phyloP scores from a whole-genome alignment of 2,329 filamentous ascomycete genomes.

The Hortaea werneckii region DNA sequence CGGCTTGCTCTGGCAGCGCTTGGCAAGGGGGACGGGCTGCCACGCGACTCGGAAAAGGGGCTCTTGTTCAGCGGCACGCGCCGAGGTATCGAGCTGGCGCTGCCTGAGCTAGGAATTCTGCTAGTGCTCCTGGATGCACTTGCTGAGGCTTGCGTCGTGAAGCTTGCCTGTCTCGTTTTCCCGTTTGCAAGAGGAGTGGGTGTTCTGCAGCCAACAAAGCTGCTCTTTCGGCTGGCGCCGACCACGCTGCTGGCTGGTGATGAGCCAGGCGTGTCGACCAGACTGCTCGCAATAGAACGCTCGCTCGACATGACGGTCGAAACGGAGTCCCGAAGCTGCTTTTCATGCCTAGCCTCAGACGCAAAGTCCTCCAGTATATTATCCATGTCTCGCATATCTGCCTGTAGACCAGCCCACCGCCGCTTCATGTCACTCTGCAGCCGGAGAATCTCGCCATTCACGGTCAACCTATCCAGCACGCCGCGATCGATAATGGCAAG shows the following conservation, averaged over 20 bases:
- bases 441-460: slow-evolving; percentile 88
- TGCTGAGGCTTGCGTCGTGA: not conserved
- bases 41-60: slow-evolving; percentile 1
- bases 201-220: slow-evolving; percentile 36
- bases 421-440: slow-evolving; percentile 75
- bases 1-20: slow-evolving; percentile 7
- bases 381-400: slow-evolving; percentile 70
- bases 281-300: slow-evolving; percentile 34
- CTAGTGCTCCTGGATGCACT: not conserved
- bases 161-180: slow-evolving; percentile 11
- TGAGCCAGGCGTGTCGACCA: slow-evolving; percentile 47
- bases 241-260: slow-evolving; percentile 59
- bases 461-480: slow-evolving; percentile 87
- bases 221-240: slow-evolving; percentile 40
- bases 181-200: slow-evolving; percentile 25
- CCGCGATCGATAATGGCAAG: slow-evolving; percentile 89
- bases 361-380: slow-evolving; percentile 60
- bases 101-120: slow-evolving; percentile 4
- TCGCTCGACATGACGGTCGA: slow-evolving; percentile 86
- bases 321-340: slow-evolving; percentile 81
- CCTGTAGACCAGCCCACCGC: slow-evolving; percentile 69
- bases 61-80: slow-evolving; percentile 10
- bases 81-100: slow-evolving; percentile 7
- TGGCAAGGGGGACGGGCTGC: slow-evolving; percentile 11
- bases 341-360: slow-evolving; percentile 42